Base-by-base conservation (phyloP, 306 rosid genomes). In the Hylodesmum podocarpum region DNA sequence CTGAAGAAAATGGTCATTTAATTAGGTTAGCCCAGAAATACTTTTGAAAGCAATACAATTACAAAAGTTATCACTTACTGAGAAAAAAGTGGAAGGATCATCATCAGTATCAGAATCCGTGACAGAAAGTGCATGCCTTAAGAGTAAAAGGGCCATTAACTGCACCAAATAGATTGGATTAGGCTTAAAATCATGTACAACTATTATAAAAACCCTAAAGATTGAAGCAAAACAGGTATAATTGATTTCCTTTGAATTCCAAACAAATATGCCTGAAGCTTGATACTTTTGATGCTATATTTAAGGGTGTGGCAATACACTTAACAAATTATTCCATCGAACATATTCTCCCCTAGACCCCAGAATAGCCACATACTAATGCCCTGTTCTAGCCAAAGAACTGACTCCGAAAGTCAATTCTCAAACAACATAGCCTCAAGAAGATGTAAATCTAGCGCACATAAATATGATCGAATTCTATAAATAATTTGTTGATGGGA, bases 71-170 rank as follows among this genome's bases (percentile, higher is more conserved):
- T 66, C 21, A 83, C 91, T 87, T 81, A 90, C 97, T 75, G 96
- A 87, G 82, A 92, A 88, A 70, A 92, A 90, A 14, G 94, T 83
- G 57, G 97, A 83, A 4, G 93, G 76, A 18, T 90, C 95, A 79
- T 88, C 81, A 41, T 90, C 94, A 7, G 90, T 16, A 70, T 82
- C 85, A 31, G 62, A 54, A 80, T 90, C 97, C 15, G 94, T 66
- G 74, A 90, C 86, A 21, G 88, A 85, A 73, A 88, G 81, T 76
- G 89, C 91, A 84, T 92, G 97, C 66, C 94, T 89, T 74, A 92
- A 76, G 78, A 92, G 85, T 64, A 92, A 82, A 76, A 92, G 93
- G 43, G 93, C 93, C 94, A 92, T 92, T 49, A 92, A 75, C 96
- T 92, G 93, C 80, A 70, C 18, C 72, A 87, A 62, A 81, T 21